Evolutionary conservation across 768 basidiomycete genomes (phyloP).

Genomic region (Amanita rubescens): DNA sequence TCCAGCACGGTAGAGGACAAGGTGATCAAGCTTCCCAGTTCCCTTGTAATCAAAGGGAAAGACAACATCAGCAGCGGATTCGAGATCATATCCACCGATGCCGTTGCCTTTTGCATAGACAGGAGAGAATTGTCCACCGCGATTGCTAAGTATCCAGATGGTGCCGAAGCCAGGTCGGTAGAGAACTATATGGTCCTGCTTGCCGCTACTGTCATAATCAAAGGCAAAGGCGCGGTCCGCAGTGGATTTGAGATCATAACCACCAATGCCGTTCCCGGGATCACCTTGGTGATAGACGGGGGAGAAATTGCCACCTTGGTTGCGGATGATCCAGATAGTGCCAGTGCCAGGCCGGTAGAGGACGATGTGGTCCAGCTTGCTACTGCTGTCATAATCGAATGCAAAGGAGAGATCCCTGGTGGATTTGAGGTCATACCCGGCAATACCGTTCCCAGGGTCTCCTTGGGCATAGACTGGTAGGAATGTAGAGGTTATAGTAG

Average conservation of each 20-base stretch:
- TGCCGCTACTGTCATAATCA: constrained; percentile 1
- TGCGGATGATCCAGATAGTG: constrained; percentile 7
- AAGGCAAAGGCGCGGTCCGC: constrained; percentile 1
- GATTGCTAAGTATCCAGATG: not conserved
- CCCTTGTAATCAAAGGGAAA: constrained; percentile 1
- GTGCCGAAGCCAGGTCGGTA: constrained; percentile 1
- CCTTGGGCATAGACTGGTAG: not conserved
- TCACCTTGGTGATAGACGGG: constrained; percentile 5
- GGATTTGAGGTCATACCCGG: constrained; percentile 4
- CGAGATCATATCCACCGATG: constrained; percentile 1
- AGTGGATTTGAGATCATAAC: not conserved
- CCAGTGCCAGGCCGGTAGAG: constrained; percentile 8
- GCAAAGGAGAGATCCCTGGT: constrained; percentile 5
- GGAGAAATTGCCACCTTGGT: constrained; percentile 6
- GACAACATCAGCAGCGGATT: not conserved
- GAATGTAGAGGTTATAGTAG: too few species aligned
- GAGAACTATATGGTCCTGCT: constrained; percentile 1
- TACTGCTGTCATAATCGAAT: constrained; percentile 7
- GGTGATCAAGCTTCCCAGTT: not conserved
- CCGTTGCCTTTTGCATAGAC: not conserved
- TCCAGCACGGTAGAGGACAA: not conserved
- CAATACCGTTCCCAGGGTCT: constrained; percentile 1
- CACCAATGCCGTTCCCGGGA: constrained; percentile 1
- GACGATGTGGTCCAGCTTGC: constrained; percentile 10
- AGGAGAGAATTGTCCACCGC: constrained; percentile 1